A percentile compares a stretch with the other conserved stretches of the same genome.
These are phyloP conservation scores for Cyberlindnera lachancei DNA, from an alignment of 805 yeast species.

Conservation along the genomic window DNA sequence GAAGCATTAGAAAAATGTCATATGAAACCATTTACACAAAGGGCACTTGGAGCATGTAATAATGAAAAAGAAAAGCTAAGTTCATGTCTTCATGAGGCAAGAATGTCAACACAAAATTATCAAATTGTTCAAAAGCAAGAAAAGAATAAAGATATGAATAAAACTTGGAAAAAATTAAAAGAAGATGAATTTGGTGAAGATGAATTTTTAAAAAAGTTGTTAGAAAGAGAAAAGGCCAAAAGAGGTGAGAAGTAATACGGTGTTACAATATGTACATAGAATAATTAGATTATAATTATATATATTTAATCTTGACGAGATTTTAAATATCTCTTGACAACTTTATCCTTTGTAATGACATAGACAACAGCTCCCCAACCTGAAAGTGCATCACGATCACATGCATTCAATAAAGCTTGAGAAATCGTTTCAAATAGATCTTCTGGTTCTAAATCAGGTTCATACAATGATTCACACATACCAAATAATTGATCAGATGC, in stretches of 20 bases:
- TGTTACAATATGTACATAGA: background rate
- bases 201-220: slow-evolving; percentile 55
- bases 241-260: slow-evolving; percentile 13
- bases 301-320: slow-evolving; percentile 79
- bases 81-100: slow-evolving; percentile 72
- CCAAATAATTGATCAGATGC: slow-evolving; percentile 96
- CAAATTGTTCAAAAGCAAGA: slow-evolving; percentile 44
- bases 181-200: slow-evolving; percentile 81
- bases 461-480: slow-evolving; percentile 96
- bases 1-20: slow-evolving; percentile 90
- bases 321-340: slow-evolving; percentile 77
- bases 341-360: slow-evolving; percentile 85
- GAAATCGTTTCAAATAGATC: slow-evolving; percentile 93
- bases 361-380: slow-evolving; percentile 99
- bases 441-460: slow-evolving; percentile 89
- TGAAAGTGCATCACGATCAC: slow-evolving; percentile 92
- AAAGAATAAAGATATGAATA: slow-evolving; percentile 46
- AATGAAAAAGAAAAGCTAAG: slow-evolving; percentile 72
- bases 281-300: slow-evolving; percentile 1
- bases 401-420: slow-evolving; percentile 89
- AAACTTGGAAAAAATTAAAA: slow-evolving; percentile 50
- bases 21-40: slow-evolving; percentile 53
- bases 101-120: slow-evolving; percentile 55
- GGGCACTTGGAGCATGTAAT: slow-evolving; percentile 80
- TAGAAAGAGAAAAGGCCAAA: slow-evolving; percentile 44